Evolutionary conservation across 2,329 filamentous ascomycete species (phyloP), one percentile per base, ranked within the genome.

Genomic region (Paraphaeosphaeria minitans): DNA sequence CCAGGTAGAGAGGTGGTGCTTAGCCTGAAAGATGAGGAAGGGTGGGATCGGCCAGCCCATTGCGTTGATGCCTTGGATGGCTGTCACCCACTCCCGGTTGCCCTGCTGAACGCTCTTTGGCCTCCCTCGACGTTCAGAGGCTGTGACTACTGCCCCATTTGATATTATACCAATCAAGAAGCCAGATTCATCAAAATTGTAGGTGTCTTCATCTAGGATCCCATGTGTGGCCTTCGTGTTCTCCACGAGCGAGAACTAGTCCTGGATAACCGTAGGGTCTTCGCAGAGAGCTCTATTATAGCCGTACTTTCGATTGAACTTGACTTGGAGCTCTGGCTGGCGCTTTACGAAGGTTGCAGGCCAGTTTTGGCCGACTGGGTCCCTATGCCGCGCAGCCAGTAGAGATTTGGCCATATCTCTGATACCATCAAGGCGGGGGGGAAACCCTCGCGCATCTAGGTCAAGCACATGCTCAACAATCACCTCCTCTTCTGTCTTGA

Each of bases 351-450:
- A 64, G 49, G 21, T 53, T 46, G 41, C 43, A 57, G 57, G 24
- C 62, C 55, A 61, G 55, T 61, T 55, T 47, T 55, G 49, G 24
- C 58, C 58, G 57, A 63, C 47, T 49, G 19, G 53, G 27, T 33
- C 19, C 27, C 41, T 21, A 42, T 47, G 39, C 41, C 47, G 37
- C 31, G 39, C 46, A 56, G 14, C 41, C 7, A 58, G 52, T 50
- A 65, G 47, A 54, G 47, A 56, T 57, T 65, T 47, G 39, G 53
- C 55, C 51, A 65, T 63, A 61, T 54, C 53, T 57, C 27, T 49
- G 21, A 62, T 57, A 46, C 39, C 47, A 64, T 42, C 24, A 27
- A 27, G 24, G 24, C 6, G 24, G 24, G 24, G 24, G 24, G 24
- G 24, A 27, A 27, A 27, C 24, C 24, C 24, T 27, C 24, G 24